These are phyloP conservation scores for Heritiera littoralis DNA, from an alignment of 345 rosid genomes.

Conservation along the genomic window DNA sequence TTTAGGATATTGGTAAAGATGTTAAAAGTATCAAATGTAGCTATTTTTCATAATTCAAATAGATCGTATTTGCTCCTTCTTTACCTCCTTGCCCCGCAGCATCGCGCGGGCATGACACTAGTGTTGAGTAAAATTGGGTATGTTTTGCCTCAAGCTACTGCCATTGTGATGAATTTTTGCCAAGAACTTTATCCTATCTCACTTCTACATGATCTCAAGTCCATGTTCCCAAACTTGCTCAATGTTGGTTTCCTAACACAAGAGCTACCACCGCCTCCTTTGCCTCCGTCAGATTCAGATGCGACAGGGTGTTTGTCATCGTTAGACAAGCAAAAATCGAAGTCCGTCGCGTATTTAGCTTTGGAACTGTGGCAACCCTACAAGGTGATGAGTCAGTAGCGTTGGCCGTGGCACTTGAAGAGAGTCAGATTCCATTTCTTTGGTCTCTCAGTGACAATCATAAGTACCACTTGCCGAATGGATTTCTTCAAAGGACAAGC, in stretches of 20 bases:
- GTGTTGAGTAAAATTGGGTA: conserved; percentile 34
- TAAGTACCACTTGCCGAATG: conserved; percentile 29
- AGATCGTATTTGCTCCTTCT: too few species aligned
- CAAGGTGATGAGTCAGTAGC: conserved; percentile 46
- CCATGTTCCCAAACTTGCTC: conserved; percentile 36
- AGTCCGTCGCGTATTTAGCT: conserved; percentile 56
- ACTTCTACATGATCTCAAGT: conserved; percentile 40
- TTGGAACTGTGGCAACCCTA: conserved; percentile 46
- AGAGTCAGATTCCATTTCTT: conserved; percentile 42
- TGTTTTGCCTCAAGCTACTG: conserved; percentile 42
- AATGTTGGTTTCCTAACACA: conserved; percentile 39
- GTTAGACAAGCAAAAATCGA: conserved; percentile 37
- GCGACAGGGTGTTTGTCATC: conserved; percentile 55
- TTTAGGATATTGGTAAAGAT: too few species aligned
- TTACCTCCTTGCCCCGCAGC: too few species aligned
- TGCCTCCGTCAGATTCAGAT: conserved; percentile 19
- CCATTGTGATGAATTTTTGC: conserved; percentile 55
- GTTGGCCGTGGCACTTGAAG: conserved; percentile 54
- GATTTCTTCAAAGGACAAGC: conserved; percentile 42
- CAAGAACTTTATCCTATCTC: conserved; percentile 43
- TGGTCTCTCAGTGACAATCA: conserved; percentile 47
- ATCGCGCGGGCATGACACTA: too few species aligned
- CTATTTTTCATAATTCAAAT: too few species aligned
- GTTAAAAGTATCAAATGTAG: too few species aligned
- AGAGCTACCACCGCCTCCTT: not conserved